Conservation (phyloP, 805 yeast species). For the Myxozyma neotropica region DNA sequence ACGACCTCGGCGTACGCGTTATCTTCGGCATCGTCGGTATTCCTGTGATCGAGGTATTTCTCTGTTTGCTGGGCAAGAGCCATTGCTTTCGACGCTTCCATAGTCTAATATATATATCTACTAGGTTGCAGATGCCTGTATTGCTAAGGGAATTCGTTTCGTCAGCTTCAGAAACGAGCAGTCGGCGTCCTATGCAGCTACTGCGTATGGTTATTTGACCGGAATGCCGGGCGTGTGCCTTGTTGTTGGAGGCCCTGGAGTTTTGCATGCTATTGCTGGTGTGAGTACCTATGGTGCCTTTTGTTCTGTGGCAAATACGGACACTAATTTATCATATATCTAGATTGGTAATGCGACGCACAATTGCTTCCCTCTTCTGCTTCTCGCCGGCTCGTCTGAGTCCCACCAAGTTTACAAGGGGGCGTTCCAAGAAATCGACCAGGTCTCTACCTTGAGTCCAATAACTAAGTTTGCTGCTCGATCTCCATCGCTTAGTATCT, state of each 20-base stretch:
- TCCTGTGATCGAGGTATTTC: constrained; percentile 65
- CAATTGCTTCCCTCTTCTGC: constrained; percentile 67
- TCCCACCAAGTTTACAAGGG: constrained; percentile 56
- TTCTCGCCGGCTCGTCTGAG: constrained; percentile 65
- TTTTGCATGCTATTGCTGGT: constrained; percentile 69
- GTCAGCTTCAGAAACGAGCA: constrained; percentile 70
- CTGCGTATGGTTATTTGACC: constrained; percentile 67
- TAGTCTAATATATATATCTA: background rate
- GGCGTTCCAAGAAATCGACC: constrained; percentile 74
- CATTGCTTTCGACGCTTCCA: background rate
- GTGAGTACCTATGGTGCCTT: constrained; percentile 3
- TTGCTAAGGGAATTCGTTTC: constrained; percentile 57
- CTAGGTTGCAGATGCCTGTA: constrained; percentile 57
- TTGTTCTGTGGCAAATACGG: too few species aligned
- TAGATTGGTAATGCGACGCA: constrained; percentile 57
- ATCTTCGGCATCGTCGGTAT: constrained; percentile 76
- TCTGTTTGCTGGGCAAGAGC: background rate
- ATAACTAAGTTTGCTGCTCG: constrained; percentile 57
- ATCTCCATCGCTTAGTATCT: constrained; percentile 43
- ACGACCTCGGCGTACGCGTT: constrained; percentile 54
- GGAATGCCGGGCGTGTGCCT: constrained; percentile 66
- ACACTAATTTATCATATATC: too few species aligned
- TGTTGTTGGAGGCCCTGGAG: constrained; percentile 78
- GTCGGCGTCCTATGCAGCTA: constrained; percentile 75
- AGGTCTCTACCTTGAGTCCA: constrained; percentile 52